These are phyloP conservation scores for Neurospora cerealis DNA, from an alignment of 495 filamentous ascomycete species.

Conservation along the genomic window DNA sequence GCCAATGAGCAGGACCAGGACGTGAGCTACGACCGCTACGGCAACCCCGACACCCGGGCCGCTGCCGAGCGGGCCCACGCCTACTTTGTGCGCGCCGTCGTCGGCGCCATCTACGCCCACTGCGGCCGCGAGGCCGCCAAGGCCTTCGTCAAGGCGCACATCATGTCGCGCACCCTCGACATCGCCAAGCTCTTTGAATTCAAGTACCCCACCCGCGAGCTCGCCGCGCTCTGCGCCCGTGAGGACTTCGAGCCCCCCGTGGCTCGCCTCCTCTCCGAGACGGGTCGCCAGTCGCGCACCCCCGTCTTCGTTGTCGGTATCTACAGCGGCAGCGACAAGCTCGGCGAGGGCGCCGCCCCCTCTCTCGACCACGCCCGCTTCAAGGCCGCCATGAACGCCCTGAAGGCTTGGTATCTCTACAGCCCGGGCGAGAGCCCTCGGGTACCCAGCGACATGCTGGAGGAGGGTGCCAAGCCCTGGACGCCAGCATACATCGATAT, in stretches of 20 bases:
- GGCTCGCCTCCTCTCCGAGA: constrained; percentile 78
- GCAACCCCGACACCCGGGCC: constrained; percentile 18
- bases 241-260: constrained; percentile 85
- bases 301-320: constrained; percentile 95
- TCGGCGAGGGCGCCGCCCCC: constrained; percentile 74
- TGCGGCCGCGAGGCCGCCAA: constrained; percentile 58
- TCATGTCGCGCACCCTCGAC: constrained; percentile 71
- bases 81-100: constrained; percentile 65
- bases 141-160: constrained; percentile 70
- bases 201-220: constrained; percentile 67
- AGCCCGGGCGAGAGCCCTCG: constrained; percentile 55
- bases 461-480: constrained; percentile 51
- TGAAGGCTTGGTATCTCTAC: constrained; percentile 96
- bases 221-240: constrained; percentile 66
- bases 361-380: constrained; percentile 67
- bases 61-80: constrained; percentile 33
- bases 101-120: constrained; percentile 80
- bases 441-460: constrained; percentile 73
- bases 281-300: constrained; percentile 66
- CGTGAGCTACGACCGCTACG: constrained; percentile 14
- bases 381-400: constrained; percentile 67
- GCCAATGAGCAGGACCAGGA: neutral
- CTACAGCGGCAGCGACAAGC: constrained; percentile 75
- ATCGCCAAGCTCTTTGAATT: constrained; percentile 72
- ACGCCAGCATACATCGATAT: constrained; percentile 73